A percentile compares a stretch with the other conserved stretches of the same genome.
Evolutionary conservation across 2,329 filamentous ascomycete genomes (phyloP).

Genomic region (Alternaria conjuncta): DNA sequence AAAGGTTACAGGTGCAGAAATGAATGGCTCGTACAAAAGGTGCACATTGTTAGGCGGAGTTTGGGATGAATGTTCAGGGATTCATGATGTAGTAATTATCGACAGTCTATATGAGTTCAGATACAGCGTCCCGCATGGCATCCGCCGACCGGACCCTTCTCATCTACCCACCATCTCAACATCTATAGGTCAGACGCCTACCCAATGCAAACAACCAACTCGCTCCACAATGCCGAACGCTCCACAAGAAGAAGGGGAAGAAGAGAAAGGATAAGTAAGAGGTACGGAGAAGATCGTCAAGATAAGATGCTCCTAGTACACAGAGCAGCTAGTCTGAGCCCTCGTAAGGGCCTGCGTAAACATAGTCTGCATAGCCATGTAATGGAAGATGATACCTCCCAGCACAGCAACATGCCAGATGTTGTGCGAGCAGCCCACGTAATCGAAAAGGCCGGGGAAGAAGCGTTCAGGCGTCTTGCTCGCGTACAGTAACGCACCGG

Average conservation of each 20-base stretch:
- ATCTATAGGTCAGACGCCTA: not conserved
- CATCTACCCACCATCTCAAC: not conserved
- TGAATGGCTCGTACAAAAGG: not conserved
- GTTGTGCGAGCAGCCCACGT: constrained; percentile 93
- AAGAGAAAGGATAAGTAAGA: not conserved
- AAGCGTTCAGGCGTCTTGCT: constrained; percentile 92
- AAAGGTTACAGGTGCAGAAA: not conserved
- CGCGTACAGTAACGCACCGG: constrained; percentile 86
- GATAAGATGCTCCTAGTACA: constrained; percentile 26
- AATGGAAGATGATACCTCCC: constrained; percentile 96
- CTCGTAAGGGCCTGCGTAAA: constrained; percentile 66
- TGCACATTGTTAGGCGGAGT: not conserved
- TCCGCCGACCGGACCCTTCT: not conserved
- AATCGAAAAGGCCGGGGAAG: constrained; percentile 92
- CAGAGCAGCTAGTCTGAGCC: constrained; percentile 43
- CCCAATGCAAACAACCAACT: constrained; percentile 6
- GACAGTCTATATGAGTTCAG: not conserved
- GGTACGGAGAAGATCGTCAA: not conserved
- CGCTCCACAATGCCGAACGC: constrained; percentile 8
- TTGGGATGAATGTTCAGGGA: not conserved
- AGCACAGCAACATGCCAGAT: constrained; percentile 96
- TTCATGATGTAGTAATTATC: not conserved
- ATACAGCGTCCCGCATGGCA: not conserved
- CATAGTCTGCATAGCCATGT: constrained; percentile 93
- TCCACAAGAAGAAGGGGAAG: not conserved